Evolutionary conservation across 83 land plant genomes (phyloP), one percentile per base, ranked within the genome.

Genomic region (Diphasiastrum complanatum): DNA sequence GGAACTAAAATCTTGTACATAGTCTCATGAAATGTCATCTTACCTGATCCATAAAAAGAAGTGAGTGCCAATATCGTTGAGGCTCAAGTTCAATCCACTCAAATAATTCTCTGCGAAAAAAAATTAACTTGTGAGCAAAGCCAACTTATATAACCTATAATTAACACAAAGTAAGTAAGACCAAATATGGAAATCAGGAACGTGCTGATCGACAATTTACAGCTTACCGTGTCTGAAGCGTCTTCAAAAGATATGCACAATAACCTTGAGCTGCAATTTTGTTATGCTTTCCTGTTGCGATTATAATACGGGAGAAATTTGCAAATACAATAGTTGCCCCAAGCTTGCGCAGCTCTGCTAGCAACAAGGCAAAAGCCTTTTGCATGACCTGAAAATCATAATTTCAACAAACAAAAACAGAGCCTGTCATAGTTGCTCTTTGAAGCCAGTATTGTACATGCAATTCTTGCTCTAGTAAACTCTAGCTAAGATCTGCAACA

Each of bases 51-150:
- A 95, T 95, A 35, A 86, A 95, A 25, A 95, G 76, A 36, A 95
- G 74, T 33, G 92, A 83, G 72, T 95, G 86, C 99, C 99, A 95
- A 45, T 74, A 89, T 33, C 84, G 79, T 55, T 79, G 51, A 34
- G 96, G 96, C 50, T 89, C 96, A 64, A 95, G 68, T 78, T 95
- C 96, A 70, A 95, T 89, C 99, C 99, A 95, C 65, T 95, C 99
- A 82, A 95, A 95, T 61, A 95, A 77, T 57, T 95, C 99, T 70
- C 99, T 86, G 71, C 51, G 18, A 18, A 48, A 48, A 18, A 48
- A 18, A 5, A 50, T 8, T 14, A 10, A 18, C 45, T 14, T 14
- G 45, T 14, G 18, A 41, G 45, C 12, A 41, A 14, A 41, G 45
- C 36, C 29, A 66, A 26, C 24, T 4, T 23, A 59, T 5, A 18